These are phyloP conservation scores for Globisporangium ultimum DNA, from an alignment of 352 stramenopile species.

Conservation along the genomic window DNA sequence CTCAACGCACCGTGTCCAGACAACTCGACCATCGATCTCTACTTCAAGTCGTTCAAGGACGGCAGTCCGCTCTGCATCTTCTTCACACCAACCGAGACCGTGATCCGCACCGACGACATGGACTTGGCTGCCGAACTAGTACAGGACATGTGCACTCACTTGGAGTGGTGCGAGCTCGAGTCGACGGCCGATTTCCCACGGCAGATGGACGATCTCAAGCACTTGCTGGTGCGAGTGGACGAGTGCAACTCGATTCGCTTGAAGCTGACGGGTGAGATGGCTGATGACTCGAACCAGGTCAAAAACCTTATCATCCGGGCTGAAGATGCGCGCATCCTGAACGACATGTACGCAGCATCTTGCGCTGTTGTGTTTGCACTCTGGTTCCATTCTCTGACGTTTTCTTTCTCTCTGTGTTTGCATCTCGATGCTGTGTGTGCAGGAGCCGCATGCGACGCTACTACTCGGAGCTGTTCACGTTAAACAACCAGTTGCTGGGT, in stretches of 20 bases:
- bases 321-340: constrained; percentile 90
- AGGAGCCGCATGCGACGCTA: constrained; percentile 69
- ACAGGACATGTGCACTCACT: constrained; percentile 81
- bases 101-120: constrained; percentile 83
- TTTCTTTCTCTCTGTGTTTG: neutral
- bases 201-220: constrained; percentile 85
- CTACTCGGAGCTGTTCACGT: constrained; percentile 89
- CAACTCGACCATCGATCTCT: constrained; percentile 35
- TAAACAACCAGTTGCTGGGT: constrained; percentile 90
- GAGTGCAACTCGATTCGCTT: constrained; percentile 88
- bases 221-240: constrained; percentile 70
- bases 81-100: constrained; percentile 49
- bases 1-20: constrained; percentile 40
- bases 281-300: constrained; percentile 89
- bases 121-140: constrained; percentile 82
- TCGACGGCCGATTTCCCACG: constrained; percentile 81
- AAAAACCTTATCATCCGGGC: constrained; percentile 90
- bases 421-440: too few species aligned
- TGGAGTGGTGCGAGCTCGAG: constrained; percentile 87
- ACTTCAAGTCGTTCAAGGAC: constrained; percentile 63
- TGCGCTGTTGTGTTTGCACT: neutral
- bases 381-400: neutral
- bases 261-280: constrained; percentile 92
- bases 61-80: constrained; percentile 42
- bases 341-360: constrained; percentile 79